phyloP scores from a whole-genome alignment of 306 rosid species.

The Casuarina glauca region DNA sequence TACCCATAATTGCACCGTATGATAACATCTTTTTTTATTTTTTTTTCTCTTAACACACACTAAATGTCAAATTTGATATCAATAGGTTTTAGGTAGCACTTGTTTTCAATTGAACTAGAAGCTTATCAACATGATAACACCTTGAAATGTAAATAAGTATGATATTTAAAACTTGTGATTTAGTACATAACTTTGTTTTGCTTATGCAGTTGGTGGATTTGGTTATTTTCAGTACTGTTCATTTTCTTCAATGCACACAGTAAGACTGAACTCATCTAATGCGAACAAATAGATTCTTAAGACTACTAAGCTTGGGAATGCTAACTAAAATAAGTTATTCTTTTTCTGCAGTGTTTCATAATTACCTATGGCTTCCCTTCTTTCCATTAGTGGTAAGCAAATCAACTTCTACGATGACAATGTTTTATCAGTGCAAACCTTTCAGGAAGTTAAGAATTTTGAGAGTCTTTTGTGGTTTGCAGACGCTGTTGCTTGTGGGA shows the following conservation, averaged over 20 bases:
- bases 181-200: neutral
- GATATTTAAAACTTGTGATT: neutral
- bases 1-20: neutral
- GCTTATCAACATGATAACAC: neutral
- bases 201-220: slow-evolving; percentile 70
- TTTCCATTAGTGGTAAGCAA: slow-evolving; percentile 56
- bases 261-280: slow-evolving; percentile 20
- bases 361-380: slow-evolving; percentile 55
- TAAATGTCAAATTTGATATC: too few species aligned
- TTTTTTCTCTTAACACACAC: too few species aligned
- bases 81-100: too few species aligned
- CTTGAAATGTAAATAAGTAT: neutral
- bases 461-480: slow-evolving; percentile 10
- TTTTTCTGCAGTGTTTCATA: slow-evolving; percentile 42
- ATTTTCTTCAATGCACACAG: slow-evolving; percentile 57
- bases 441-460: neutral
- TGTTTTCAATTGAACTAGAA: too few species aligned
- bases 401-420: neutral
- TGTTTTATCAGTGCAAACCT: neutral
- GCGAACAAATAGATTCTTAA: neutral
- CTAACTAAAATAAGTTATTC: neutral
- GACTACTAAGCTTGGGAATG: neutral
- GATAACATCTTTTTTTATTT: too few species aligned
- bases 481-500: slow-evolving; percentile 59
- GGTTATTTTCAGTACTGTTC: slow-evolving; percentile 45